phyloP scores from a whole-genome alignment of 1,284 basidiomycete species.

The Prillingera fragicola region DNA sequence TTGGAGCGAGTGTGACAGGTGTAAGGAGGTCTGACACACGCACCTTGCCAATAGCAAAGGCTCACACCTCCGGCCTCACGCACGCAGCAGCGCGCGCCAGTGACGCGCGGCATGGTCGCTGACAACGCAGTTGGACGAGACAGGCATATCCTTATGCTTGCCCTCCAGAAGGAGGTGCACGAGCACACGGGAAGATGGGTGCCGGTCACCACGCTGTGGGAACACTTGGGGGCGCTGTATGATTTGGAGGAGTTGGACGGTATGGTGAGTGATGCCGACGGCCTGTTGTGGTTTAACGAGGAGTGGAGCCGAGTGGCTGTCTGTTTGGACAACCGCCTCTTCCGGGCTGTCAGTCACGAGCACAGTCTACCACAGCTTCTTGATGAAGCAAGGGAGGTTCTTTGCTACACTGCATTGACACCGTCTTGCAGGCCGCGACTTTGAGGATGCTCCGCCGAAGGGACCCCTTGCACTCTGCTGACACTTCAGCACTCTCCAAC shows the following conservation, averaged over 20 bases:
- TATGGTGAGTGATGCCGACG: slow-evolving; percentile 54
- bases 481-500: slow-evolving; percentile 12
- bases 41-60: neutral
- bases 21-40: too few species aligned
- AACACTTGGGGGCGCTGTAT: slow-evolving; percentile 64
- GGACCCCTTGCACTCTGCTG: too few species aligned
- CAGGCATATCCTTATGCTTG: slow-evolving; percentile 37
- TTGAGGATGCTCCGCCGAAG: too few species aligned
- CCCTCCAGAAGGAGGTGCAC: slow-evolving; percentile 33
- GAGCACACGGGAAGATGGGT: slow-evolving; percentile 45
- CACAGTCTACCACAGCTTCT: too few species aligned
- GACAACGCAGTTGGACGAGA: slow-evolving; percentile 29
- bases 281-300: slow-evolving; percentile 9
- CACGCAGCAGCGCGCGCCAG: neutral
- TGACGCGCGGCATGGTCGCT: neutral
- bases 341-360: too few species aligned
- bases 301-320: slow-evolving; percentile 4
- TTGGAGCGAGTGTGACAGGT: too few species aligned
- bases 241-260: slow-evolving; percentile 70
- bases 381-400: too few species aligned
- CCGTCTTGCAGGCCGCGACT: too few species aligned
- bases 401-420: too few species aligned
- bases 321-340: too few species aligned
- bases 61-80: neutral
- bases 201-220: slow-evolving; percentile 63